Conservation (phyloP, 2,329 filamentous ascomycete genomes). For the Onygenales sp. region DNA sequence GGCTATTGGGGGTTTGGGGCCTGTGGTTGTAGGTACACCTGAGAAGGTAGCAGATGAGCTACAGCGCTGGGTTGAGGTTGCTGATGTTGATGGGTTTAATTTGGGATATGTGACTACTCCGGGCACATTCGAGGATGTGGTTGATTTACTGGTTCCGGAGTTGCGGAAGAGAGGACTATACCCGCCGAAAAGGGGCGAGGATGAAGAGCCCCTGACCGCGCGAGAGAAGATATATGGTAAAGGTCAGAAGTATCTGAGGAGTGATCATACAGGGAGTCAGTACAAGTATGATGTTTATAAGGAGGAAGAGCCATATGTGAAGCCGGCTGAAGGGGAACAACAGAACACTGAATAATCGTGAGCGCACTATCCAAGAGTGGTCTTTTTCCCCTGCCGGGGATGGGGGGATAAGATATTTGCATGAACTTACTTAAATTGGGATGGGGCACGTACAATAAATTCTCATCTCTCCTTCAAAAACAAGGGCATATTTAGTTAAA, state of each 20-base stretch:
- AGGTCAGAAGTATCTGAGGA: slow-evolving; percentile 47
- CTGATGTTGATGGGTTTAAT: slow-evolving; percentile 35
- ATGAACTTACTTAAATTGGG: too few species aligned
- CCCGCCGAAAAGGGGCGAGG: slow-evolving; percentile 16
- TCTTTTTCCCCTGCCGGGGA: too few species aligned
- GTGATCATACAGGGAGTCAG: slow-evolving; percentile 49
- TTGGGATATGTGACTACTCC: slow-evolving; percentile 42
- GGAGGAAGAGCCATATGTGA: slow-evolving; percentile 38
- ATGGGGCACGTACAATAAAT: too few species aligned
- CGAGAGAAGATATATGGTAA: slow-evolving; percentile 54
- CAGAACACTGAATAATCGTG: too few species aligned
- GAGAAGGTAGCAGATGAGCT: slow-evolving; percentile 39
- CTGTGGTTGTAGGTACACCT: slow-evolving; percentile 39
- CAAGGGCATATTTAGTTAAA: too few species aligned
- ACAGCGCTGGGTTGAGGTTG: slow-evolving; percentile 37
- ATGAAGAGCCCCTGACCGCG: slow-evolving; percentile 36
- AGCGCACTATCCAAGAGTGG: too few species aligned
- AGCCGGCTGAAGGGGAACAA: background rate
- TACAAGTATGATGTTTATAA: slow-evolving; percentile 56
- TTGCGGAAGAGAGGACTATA: slow-evolving; percentile 34
- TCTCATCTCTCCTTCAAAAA: too few species aligned
- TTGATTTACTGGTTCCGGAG: slow-evolving; percentile 42
- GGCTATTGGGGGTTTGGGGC: slow-evolving; percentile 41
- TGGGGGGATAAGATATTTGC: too few species aligned
- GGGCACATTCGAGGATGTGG: slow-evolving; percentile 44